Conservation (phyloP, 257 asterid species). For the Solanum phureja region DNA sequence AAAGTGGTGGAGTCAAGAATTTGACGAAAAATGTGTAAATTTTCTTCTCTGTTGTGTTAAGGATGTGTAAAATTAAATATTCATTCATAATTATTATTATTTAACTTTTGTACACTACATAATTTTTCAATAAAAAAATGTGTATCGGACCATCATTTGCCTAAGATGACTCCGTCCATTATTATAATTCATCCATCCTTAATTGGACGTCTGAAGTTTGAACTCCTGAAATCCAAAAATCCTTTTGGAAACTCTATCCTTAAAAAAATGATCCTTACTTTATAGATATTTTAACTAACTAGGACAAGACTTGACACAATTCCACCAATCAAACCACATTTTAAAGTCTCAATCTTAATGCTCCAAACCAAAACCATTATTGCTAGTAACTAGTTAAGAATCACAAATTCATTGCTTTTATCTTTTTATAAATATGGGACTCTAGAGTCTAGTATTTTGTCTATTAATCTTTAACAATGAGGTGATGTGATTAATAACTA, state of each 20-base stretch:
- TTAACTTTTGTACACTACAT: fast-evolving
- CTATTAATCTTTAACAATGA: not conserved
- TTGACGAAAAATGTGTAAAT: not conserved
- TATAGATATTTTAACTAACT: not conserved
- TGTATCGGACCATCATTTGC: too few species aligned
- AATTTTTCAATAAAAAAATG: too few species aligned
- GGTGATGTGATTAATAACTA: not conserved
- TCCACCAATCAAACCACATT: not conserved
- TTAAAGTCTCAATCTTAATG: not conserved
- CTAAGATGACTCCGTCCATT: too few species aligned
- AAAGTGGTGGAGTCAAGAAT: not conserved
- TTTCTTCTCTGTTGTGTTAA: too few species aligned
- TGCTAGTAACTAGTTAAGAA: not conserved
- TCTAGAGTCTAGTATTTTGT: not conserved
- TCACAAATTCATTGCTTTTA: not conserved
- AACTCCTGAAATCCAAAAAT: too few species aligned
- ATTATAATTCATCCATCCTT: too few species aligned
- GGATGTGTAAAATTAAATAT: too few species aligned
- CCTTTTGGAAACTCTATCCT: not conserved
- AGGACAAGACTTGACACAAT: not conserved
- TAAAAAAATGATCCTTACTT: not conserved
- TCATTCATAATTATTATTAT: too few species aligned
- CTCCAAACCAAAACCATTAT: not conserved
- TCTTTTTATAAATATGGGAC: not conserved
- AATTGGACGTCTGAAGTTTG: too few species aligned